These are phyloP conservation scores for Pseudopyricularia cyperi DNA, from an alignment of 2,329 filamentous ascomycete species.

Conservation along the genomic window DNA sequence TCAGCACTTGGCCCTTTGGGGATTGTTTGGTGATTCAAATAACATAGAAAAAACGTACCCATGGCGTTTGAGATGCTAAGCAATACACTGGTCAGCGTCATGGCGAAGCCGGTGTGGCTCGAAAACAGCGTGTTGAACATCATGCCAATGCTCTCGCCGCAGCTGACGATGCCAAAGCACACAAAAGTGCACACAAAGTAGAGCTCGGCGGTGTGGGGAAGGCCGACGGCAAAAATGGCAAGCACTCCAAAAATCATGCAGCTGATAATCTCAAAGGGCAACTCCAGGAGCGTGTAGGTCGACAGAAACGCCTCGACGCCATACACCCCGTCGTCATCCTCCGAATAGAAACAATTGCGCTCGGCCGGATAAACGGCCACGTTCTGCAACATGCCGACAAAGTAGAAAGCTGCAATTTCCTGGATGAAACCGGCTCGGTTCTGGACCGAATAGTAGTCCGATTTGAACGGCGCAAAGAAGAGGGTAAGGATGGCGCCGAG, in stretches of 20 bases:
- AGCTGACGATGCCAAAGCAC: conserved; percentile 60
- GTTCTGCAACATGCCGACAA: conserved; percentile 69
- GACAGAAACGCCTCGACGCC: conserved; percentile 57
- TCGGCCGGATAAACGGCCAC: conserved; percentile 62
- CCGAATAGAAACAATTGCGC: conserved; percentile 64
- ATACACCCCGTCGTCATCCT: conserved; percentile 63
- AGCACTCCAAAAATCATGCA: conserved; percentile 54
- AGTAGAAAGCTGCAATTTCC: conserved; percentile 58
- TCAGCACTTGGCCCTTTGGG: neutral
- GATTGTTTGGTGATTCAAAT: neutral
- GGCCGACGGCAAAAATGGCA: conserved; percentile 48
- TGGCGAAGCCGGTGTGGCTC: conserved; percentile 59
- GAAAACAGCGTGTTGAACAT: conserved; percentile 67
- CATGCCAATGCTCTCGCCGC: conserved; percentile 64
- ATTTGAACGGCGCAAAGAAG: conserved; percentile 59
- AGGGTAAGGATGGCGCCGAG: conserved; percentile 49
- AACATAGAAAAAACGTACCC: conserved; percentile 18
- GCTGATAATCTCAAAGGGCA: conserved; percentile 58
- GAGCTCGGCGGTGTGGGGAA: conserved; percentile 48
- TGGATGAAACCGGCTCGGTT: conserved; percentile 63
- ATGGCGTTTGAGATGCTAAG: conserved; percentile 60
- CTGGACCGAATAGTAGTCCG: conserved; percentile 58
- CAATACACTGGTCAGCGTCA: conserved; percentile 59
- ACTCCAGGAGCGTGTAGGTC: conserved; percentile 56
- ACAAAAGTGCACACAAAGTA: conserved; percentile 58